phyloP scores from a whole-genome alignment of 805 yeast species.

The Sporopachydermia lactativora region DNA sequence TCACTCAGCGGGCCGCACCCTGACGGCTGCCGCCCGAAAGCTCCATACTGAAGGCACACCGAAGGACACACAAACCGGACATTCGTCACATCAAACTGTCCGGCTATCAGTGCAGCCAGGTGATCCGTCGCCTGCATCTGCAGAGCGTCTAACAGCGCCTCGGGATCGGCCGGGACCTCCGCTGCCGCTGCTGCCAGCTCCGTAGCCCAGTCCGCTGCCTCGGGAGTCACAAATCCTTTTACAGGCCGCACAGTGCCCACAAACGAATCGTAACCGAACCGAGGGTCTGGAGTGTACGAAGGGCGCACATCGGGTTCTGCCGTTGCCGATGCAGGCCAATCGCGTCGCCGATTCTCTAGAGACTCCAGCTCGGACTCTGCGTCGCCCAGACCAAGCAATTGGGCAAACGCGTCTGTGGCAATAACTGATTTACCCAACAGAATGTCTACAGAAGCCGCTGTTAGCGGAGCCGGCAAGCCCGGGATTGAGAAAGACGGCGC shows the following conservation, averaged over 20 bases:
- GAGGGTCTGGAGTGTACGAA: conserved; percentile 20
- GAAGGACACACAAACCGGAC: conserved; percentile 34
- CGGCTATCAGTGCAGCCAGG: conserved; percentile 22
- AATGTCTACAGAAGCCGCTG: conserved; percentile 30
- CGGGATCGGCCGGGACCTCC: conserved; percentile 24
- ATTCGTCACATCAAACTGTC: conserved; percentile 25
- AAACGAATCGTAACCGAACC: conserved; percentile 38
- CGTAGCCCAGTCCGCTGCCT: conserved; percentile 24
- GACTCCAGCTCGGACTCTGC: conserved; percentile 8
- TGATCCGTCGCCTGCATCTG: conserved; percentile 43
- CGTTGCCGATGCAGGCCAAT: conserved; percentile 1
- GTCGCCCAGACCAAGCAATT: conserved; percentile 6
- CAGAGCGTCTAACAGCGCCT: conserved; percentile 44
- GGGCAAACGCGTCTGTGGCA: conserved; percentile 10
- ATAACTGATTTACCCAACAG: conserved; percentile 24
- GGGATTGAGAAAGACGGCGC: conserved; percentile 53
- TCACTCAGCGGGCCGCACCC: conserved; percentile 8
- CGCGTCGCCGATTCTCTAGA: conserved; percentile 5
- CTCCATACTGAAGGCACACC: conserved; percentile 26
- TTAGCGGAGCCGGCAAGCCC: conserved; percentile 44
- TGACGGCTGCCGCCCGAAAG: conserved; percentile 13
- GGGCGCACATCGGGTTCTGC: conserved; percentile 5
- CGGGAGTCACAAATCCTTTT: conserved; percentile 32
- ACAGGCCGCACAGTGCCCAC: conserved; percentile 40
- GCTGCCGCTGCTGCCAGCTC: conserved; percentile 21